Evolutionary conservation across 169 alveolate genomes (phyloP), one percentile per base, ranked within the genome.

Genomic region (Cytauxzoon felis): DNA sequence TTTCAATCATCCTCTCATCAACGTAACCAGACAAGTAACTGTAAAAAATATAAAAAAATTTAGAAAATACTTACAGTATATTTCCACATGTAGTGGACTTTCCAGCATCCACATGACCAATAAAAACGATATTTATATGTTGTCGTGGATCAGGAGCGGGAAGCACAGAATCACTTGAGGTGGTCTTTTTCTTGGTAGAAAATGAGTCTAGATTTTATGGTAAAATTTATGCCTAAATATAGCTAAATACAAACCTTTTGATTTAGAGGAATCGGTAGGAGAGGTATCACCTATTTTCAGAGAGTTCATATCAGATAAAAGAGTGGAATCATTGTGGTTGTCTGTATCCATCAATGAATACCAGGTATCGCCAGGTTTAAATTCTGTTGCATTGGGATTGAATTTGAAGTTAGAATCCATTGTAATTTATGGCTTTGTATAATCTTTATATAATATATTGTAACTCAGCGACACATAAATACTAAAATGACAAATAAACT

Each of bases 31-130:
- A 69, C 16, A 82, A 66, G 64, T 68, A 80, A 36, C 87, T 61
- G 21, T 30, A 19, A 16, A 8, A 58, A 6, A 4, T 27, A 48
- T 50, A 54, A 60, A 16, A 41, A 21, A 26, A 38, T 38, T 38
- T 38, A 13, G n/a, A 53, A 21, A 71, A 64, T 29, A 81, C 88
- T 21, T 88, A 88, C 69, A 96, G 71, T 30, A 96, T 91, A 67
- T 94, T 93, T 13, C 99, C 99, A 58, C 98, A 96, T 18, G 99
- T 96, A 8, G 99, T 98, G 33, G 98, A 93, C 85, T 98, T 98
- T 36, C 99, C 99, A 21, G 99, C 99, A 88, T 96, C 99, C 27
- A 96, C 99, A 82, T 98, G 99, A 9, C 99, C 99, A 29, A 98
- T 97, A 82, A 96, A 98, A 24, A 98, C 99, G 27, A 98, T 87